A percentile compares a stretch with the other conserved stretches of the same genome.
phyloP scores from a whole-genome alignment of 805 yeast species.

The Candida broadrunensis region DNA sequence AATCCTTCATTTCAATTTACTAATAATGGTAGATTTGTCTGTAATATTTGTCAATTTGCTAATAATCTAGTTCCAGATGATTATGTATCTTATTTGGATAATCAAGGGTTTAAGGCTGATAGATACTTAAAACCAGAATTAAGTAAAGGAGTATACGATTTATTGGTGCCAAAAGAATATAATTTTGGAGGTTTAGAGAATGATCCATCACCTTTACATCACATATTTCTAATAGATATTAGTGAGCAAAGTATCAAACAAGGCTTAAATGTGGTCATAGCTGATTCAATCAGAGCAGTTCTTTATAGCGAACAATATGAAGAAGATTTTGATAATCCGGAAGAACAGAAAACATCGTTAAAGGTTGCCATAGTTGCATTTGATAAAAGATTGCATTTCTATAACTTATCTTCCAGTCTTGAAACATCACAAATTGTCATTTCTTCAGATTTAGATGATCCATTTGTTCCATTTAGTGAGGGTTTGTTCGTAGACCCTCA shows the following conservation, averaged over 20 bases:
- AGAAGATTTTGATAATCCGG: slow-evolving; percentile 15
- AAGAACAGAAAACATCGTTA: slow-evolving; percentile 28
- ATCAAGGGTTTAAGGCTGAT: slow-evolving; percentile 62
- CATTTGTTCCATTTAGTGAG: slow-evolving; percentile 73
- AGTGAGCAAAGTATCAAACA: slow-evolving; percentile 55
- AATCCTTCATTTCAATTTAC: slow-evolving; percentile 78
- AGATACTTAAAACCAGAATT: slow-evolving; percentile 69
- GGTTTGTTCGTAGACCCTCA: slow-evolving; percentile 82
- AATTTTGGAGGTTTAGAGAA: slow-evolving; percentile 43
- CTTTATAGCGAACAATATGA: slow-evolving; percentile 19
- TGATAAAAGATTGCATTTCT: slow-evolving; percentile 71
- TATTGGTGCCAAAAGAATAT: slow-evolving; percentile 72
- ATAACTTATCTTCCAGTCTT: slow-evolving; percentile 56
- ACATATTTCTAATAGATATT: slow-evolving; percentile 73
- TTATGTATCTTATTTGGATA: slow-evolving; percentile 61
- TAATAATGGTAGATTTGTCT: slow-evolving; percentile 60
- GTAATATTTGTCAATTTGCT: slow-evolving; percentile 81
- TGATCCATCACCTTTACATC: slow-evolving; percentile 52
- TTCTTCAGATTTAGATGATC: slow-evolving; percentile 69
- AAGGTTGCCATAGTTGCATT: slow-evolving; percentile 72
- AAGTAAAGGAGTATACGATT: slow-evolving; percentile 79
- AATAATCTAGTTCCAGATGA: slow-evolving; percentile 67
- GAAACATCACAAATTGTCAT: slow-evolving; percentile 58
- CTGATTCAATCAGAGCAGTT: slow-evolving; percentile 66
- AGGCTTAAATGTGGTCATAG: slow-evolving; percentile 59